Evolutionary conservation across 306 rosid species (phyloP), one percentile per base, ranked within the genome.

Genomic region (Astragalus membranaceus): DNA sequence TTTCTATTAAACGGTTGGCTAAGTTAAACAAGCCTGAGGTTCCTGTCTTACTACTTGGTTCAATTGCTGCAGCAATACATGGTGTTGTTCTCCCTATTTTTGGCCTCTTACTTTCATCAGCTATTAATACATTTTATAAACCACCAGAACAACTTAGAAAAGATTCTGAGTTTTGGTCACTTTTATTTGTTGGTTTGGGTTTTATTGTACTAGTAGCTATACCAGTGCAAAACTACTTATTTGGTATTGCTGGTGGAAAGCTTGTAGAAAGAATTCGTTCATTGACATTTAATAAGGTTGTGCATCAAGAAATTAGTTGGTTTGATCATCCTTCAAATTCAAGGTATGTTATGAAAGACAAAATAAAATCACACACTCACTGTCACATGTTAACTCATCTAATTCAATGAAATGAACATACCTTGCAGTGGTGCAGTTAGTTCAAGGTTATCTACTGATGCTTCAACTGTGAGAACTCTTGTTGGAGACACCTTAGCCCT

Each of bases 301-400:
- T 86, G 64, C 87, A 92, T 79, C 98, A 89, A 73, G 78, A 89
- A 68, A 86, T 92, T 53, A 70, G 89, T 51, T 92, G 95, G 89
- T 92, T 92, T 74, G 98, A 92, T 73, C 87, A 92, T 69, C 89
- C 96, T 55, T 87, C 85, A 70, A 89, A 92, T 75, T 86, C 98
- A 82, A 89, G 96, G 98, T 89, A 11, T 8, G 76, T 59, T 8
- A 42, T 1, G 15, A 36, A 67, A 14, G 13, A 67, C 0, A 39
- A 35, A 67, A 35, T n/a, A 41, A 11, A 17, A 10, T 7, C 39
- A 35, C 39, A 35, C 8, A 5, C 39, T 52, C n/a, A 52, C 16
- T 52, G 12, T 20, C 14, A 52, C 33, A 52, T 52, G 7, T 26
- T 13, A 13, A 60, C 4, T 64, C 10, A 63, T 64, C 12, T 5